phyloP scores from a whole-genome alignment of 768 basidiomycete genomes.

The Leccinellum luteum region DNA sequence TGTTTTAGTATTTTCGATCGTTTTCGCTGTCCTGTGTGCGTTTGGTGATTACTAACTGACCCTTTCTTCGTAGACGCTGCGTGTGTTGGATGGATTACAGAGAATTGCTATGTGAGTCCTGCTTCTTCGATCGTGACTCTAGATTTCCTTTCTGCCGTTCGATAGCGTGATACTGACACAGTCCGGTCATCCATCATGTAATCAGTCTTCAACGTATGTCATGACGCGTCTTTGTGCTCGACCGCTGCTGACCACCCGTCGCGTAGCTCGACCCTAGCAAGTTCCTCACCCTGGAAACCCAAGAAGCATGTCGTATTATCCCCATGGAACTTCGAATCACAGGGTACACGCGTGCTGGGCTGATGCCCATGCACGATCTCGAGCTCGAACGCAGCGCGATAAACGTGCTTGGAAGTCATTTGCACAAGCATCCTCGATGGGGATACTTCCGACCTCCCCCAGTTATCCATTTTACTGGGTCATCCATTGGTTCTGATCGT shows the following conservation, averaged over 20 bases:
- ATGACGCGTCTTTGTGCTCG: not conserved
- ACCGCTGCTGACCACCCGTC: not conserved
- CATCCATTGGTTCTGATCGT: conserved; percentile 39
- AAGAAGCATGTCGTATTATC: conserved; percentile 53
- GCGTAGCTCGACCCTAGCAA: conserved; percentile 24
- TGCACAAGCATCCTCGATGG: not conserved
- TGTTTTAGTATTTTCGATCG: too few relatives aligned
- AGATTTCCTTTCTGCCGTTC: not conserved
- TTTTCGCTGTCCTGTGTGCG: too few relatives aligned
- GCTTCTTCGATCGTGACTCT: not conserved
- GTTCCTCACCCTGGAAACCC: conserved; percentile 30
- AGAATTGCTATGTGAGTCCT: conserved; percentile 47
- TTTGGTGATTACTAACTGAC: not conserved
- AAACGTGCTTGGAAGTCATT: conserved; percentile 13
- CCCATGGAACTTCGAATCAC: conserved; percentile 46
- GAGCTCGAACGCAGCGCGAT: conserved; percentile 3
- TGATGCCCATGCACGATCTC: conserved; percentile 18
- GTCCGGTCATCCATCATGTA: not conserved
- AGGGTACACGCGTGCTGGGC: conserved; percentile 33
- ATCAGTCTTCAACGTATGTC: conserved; percentile 26
- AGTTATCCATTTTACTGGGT: conserved; percentile 49
- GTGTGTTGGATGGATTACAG: conserved; percentile 61
- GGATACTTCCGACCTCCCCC: conserved; percentile 38
- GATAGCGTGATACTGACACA: not conserved
- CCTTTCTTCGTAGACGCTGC: conserved; percentile 38